A percentile compares a stretch with the other conserved stretches of the same genome.
These are phyloP conservation scores for Ganoderma sinense DNA, from an alignment of 1,284 basidiomycete genomes.

Conservation along the genomic window DNA sequence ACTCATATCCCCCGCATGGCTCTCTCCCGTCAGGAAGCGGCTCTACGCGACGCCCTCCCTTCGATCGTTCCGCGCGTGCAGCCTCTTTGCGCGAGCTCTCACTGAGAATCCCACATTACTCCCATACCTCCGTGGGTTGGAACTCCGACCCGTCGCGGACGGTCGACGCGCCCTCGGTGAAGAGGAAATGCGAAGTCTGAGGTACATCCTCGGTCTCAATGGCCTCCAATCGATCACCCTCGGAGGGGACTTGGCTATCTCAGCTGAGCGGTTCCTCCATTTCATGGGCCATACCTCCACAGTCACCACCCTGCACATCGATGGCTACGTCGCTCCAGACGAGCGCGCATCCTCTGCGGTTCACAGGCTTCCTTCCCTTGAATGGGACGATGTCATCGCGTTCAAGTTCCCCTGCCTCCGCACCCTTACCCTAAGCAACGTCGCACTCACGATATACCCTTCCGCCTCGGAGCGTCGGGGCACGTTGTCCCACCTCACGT, in stretches of 20 bases:
- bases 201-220: conserved; percentile 49
- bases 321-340: conserved; percentile 42
- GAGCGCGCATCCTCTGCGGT: conserved; percentile 13
- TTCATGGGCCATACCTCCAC: conserved; percentile 47
- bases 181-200: conserved; percentile 46
- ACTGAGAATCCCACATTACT: conserved; percentile 44
- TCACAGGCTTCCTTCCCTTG: conserved; percentile 31
- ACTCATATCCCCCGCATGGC: conserved; percentile 55
- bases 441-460: conserved; percentile 52
- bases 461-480: conserved; percentile 45
- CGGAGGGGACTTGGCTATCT: conserved; percentile 54
- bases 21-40: conserved; percentile 49
- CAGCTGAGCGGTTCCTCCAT: conserved; percentile 55
- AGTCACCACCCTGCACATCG: conserved; percentile 53
- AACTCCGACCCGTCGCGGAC: conserved; percentile 47
- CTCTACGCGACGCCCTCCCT: conserved; percentile 55
- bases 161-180: conserved; percentile 31
- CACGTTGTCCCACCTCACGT: conserved; percentile 46
- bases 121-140: conserved; percentile 49
- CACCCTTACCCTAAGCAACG: conserved; percentile 47
- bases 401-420: conserved; percentile 38
- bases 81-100: conserved; percentile 52
- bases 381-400: conserved; percentile 43
- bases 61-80: conserved; percentile 49
- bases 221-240: conserved; percentile 50